phyloP scores from a whole-genome alignment of 441 rosid species.

The Arabidopsis hybrid region DNA sequence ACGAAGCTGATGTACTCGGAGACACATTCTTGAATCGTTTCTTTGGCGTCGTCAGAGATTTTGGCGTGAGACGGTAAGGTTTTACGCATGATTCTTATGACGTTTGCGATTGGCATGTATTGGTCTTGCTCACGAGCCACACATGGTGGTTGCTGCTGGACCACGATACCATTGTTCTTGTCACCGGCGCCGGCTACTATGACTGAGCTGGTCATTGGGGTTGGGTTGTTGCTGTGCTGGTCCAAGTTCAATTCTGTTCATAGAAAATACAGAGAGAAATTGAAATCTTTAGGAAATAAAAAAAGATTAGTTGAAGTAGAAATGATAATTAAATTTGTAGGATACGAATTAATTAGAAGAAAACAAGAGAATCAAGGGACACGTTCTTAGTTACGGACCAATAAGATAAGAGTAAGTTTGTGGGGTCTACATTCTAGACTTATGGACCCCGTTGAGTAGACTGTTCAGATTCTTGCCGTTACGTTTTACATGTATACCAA shows the following conservation, averaged over 20 bases:
- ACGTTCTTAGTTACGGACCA: constrained; percentile 14
- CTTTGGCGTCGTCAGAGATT: constrained; percentile 91
- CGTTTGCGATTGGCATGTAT: constrained; percentile 87
- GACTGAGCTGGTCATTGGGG: constrained; percentile 16
- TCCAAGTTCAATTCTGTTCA: constrained; percentile 36
- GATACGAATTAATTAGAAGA: neutral
- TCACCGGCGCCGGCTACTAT: neutral
- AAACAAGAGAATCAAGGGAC: constrained; percentile 13
- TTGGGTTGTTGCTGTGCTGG: constrained; percentile 29
- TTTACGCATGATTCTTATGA: constrained; percentile 82
- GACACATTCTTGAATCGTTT: constrained; percentile 91
- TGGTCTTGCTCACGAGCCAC: constrained; percentile 74
- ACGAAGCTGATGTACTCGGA: constrained; percentile 91
- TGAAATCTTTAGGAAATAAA: neutral
- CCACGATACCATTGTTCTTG: constrained; percentile 2
- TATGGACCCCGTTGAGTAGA: neutral
- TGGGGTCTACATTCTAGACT: constrained; percentile 18
- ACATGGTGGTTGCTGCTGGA: constrained; percentile 37
- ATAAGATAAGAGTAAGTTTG: constrained; percentile 19
- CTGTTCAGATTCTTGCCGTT: constrained; percentile 45
- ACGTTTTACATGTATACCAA: constrained; percentile 17
- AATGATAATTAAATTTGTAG: neutral
- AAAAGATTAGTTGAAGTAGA: neutral
- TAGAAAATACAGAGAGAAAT: neutral
- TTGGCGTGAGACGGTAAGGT: constrained; percentile 73